Evolutionary conservation across 352 stramenopile genomes (phyloP).

Genomic region (Globisporangium solare): DNA sequence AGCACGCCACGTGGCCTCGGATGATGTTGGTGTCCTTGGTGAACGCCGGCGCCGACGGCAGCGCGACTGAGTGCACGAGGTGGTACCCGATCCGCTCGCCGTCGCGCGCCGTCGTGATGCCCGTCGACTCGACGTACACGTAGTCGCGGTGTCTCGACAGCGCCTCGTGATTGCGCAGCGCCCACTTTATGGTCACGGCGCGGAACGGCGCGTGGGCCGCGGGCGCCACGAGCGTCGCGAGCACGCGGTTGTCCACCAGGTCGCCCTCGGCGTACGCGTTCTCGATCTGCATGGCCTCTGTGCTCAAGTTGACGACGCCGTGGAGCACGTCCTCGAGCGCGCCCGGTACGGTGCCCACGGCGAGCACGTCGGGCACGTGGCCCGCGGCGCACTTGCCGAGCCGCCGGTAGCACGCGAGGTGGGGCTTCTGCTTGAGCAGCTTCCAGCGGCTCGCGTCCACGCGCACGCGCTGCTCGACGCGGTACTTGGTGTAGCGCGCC

Average conservation of each 20-base stretch:
- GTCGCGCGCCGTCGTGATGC: constrained; percentile 47
- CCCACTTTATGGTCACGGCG: constrained; percentile 71
- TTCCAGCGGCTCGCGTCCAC: constrained; percentile 16
- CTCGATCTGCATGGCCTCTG: constrained; percentile 22
- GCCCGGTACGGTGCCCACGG: constrained; percentile 5
- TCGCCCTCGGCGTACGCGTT: constrained; percentile 14
- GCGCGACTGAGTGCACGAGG: constrained; percentile 51
- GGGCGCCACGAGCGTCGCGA: constrained; percentile 41
- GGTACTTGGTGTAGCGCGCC: constrained; percentile 12
- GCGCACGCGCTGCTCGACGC: background rate
- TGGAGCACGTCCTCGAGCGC: constrained; percentile 16
- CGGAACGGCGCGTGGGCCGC: constrained; percentile 41
- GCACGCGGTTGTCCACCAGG: constrained; percentile 23
- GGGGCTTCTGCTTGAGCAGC: constrained; percentile 16
- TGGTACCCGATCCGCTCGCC: constrained; percentile 56
- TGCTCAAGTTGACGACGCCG: constrained; percentile 17
- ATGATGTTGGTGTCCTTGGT: constrained; percentile 65
- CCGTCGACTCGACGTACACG: constrained; percentile 63
- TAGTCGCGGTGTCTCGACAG: constrained; percentile 62
- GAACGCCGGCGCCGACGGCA: constrained; percentile 35
- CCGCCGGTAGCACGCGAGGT: constrained; percentile 13
- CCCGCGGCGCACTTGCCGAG: constrained; percentile 7
- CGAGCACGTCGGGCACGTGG: constrained; percentile 13
- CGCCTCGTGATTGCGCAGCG: constrained; percentile 57
- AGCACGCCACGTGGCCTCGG: constrained; percentile 30